Evolutionary conservation across 2,329 filamentous ascomycete species (phyloP).

Genomic region (Acrocalymma vagum): DNA sequence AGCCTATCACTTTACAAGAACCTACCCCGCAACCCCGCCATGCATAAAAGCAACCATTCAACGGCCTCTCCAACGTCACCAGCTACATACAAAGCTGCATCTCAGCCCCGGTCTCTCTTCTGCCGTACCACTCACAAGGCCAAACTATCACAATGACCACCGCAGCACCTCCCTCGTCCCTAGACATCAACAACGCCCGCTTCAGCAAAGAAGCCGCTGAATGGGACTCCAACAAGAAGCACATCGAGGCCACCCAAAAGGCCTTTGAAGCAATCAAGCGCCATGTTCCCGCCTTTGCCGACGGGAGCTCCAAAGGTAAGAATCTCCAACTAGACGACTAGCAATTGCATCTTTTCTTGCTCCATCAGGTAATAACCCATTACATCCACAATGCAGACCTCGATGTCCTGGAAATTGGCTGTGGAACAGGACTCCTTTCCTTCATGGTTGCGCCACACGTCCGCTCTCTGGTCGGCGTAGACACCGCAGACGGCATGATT

Average conservation of each 20-base stretch:
- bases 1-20: slow-evolving; percentile 5
- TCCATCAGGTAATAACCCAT: not conserved
- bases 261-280: slow-evolving; percentile 57
- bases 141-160: slow-evolving; percentile 10
- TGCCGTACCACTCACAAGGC: slow-evolving; percentile 4
- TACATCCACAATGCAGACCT: slow-evolving; percentile 37
- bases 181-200: slow-evolving; percentile 51
- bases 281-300: slow-evolving; percentile 44
- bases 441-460: slow-evolving; percentile 59
- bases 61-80: not conserved
- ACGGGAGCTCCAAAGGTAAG: slow-evolving; percentile 37
- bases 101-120: not conserved
- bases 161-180: too few species aligned
- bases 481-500: slow-evolving; percentile 65
- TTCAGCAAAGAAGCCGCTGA: slow-evolving; percentile 64
- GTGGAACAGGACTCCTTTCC: slow-evolving; percentile 65
- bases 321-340: not conserved
- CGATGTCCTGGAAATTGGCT: slow-evolving; percentile 65
- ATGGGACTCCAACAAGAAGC: slow-evolving; percentile 64
- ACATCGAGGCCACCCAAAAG: slow-evolving; percentile 54
- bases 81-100: slow-evolving; percentile 1
- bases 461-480: slow-evolving; percentile 60
- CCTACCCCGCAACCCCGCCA: slow-evolving; percentile 9
- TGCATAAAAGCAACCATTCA: not conserved
- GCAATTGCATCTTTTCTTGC: not conserved